phyloP scores from a whole-genome alignment of 1,284 basidiomycete species.

The Fomitopsis schrenkii region DNA sequence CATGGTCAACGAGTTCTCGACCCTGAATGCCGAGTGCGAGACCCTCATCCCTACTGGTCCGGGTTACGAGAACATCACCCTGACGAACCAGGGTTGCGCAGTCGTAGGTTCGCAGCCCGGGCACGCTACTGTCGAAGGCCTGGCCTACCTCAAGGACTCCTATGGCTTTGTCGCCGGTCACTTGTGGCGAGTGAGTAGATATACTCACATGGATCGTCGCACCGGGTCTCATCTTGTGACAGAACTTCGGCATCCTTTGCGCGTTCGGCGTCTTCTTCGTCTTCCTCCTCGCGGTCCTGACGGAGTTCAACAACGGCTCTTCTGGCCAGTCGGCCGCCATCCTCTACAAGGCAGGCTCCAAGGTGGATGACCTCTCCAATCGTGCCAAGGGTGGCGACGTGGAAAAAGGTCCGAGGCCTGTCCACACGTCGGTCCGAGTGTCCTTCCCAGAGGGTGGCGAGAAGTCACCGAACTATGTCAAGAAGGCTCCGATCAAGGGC shows the following conservation, averaged over 20 bases:
- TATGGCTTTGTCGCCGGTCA: slow-evolving; percentile 61
- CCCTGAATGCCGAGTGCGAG: slow-evolving; percentile 35
- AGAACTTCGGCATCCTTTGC: slow-evolving; percentile 54
- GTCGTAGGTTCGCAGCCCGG: slow-evolving; percentile 48
- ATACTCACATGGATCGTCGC: too few species aligned
- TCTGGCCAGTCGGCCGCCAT: slow-evolving; percentile 25
- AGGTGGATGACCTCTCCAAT: background rate
- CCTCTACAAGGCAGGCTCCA: slow-evolving; percentile 30
- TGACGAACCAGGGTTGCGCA: slow-evolving; percentile 56
- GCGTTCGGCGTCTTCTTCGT: slow-evolving; percentile 45
- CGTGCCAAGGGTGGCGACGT: background rate
- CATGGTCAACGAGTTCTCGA: slow-evolving; percentile 52
- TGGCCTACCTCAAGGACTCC: slow-evolving; percentile 48
- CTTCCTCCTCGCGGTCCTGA: slow-evolving; percentile 42
- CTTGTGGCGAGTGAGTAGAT: slow-evolving; percentile 57
- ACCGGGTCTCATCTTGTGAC: background rate
- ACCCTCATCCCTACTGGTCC: slow-evolving; percentile 39
- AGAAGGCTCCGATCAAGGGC: slow-evolving; percentile 23
- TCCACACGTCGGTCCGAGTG: background rate
- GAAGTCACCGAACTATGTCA: slow-evolving; percentile 14
- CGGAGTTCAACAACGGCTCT: slow-evolving; percentile 37
- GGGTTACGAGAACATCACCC: slow-evolving; percentile 46
- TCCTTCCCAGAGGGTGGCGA: background rate
- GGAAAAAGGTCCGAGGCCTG: background rate
- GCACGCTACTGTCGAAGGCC: slow-evolving; percentile 40